Conservation (phyloP, 2,329 filamentous ascomycete genomes). For the Ophiobolus disseminans region DNA sequence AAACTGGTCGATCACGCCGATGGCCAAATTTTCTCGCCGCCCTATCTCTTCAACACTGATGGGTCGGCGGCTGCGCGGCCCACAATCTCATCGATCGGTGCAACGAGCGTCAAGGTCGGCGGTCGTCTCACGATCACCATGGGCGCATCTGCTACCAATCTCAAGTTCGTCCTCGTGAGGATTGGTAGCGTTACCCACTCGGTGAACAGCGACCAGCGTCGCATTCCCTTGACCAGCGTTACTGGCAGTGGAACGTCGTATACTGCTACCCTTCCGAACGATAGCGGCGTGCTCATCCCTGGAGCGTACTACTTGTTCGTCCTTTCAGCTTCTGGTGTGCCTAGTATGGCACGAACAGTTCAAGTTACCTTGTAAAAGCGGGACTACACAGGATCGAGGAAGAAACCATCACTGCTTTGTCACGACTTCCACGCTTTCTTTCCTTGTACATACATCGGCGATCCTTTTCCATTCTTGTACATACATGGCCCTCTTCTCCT, state of each 20-base stretch:
- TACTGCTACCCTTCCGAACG: constrained; percentile 27
- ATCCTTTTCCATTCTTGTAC: too few relatives aligned
- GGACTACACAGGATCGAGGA: not conserved
- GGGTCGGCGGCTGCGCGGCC: constrained; percentile 28
- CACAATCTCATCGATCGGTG: constrained; percentile 18
- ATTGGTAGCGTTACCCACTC: constrained; percentile 40
- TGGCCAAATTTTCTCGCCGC: constrained; percentile 37
- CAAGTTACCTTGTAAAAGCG: constrained; percentile 21
- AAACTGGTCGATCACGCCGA: constrained; percentile 37
- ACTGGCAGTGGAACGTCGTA: constrained; percentile 8
- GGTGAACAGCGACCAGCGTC: constrained; percentile 38
- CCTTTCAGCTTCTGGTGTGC: constrained; percentile 24
- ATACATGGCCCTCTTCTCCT: too few relatives aligned
- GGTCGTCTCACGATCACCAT: constrained; percentile 22
- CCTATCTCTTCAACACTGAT: constrained; percentile 36
- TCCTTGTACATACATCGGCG: too few relatives aligned
- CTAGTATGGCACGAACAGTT: constrained; percentile 29
- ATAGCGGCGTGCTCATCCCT: constrained; percentile 31
- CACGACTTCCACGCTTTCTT: too few relatives aligned
- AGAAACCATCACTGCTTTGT: too few relatives aligned
- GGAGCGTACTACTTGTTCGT: constrained; percentile 37
- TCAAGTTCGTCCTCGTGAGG: constrained; percentile 26
- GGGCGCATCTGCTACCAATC: constrained; percentile 6
- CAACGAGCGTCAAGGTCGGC: constrained; percentile 27
- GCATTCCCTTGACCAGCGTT: constrained; percentile 25